Base-by-base conservation (phyloP, 2,329 filamentous ascomycete genomes). In the Reticulascus tulasneorum region DNA sequence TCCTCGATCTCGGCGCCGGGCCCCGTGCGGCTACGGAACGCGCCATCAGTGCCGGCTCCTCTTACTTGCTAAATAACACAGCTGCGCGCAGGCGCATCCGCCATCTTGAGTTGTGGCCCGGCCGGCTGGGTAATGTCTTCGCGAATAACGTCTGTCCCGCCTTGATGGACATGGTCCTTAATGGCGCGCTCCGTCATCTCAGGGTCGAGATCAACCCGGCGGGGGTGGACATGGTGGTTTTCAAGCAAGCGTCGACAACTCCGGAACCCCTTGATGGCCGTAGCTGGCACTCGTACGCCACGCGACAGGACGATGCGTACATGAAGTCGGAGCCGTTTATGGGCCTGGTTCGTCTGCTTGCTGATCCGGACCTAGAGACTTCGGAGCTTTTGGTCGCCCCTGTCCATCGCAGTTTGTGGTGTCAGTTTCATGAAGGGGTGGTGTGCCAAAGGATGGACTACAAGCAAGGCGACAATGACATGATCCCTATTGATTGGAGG, bases 361-460 rank as follows among this genome's bases (percentile, higher is more conserved):
- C 59, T 26, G 69, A 73, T 38, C 69, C 69, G 30, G 63, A 70
- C 29, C 52, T 73, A 23, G 52, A 64, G 30, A 55, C 44, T 26
- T 64, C 61, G 11, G 53, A 59, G 37, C 46, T 73, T 19, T 52
- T 52, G 45, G 57, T 68, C 24, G 55, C 55, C 35, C 48, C 48
- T 15, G 47, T 46, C 25, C 67, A 69, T 42, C 52, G 54, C 33
- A 40, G 46, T 15, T 49, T 59, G 2, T 69, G 66, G 59, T 71
- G 67, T 39, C 55, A 52, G 16, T 71, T 68, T 41, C 66, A 71
- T 29, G 42, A 42, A 9, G 49, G 46, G 20, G 47, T 35, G 16
- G 25, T 44, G 20, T 47, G 42, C 44, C 33, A 35, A 19, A 29
- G 38, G 23, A 25, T 40, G 8, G 37, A 15, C 4, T 29, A 19